A percentile compares a stretch with the other conserved stretches of the same genome.
phyloP scores from a whole-genome alignment of 306 rosid species.

The Prunus dulcis region DNA sequence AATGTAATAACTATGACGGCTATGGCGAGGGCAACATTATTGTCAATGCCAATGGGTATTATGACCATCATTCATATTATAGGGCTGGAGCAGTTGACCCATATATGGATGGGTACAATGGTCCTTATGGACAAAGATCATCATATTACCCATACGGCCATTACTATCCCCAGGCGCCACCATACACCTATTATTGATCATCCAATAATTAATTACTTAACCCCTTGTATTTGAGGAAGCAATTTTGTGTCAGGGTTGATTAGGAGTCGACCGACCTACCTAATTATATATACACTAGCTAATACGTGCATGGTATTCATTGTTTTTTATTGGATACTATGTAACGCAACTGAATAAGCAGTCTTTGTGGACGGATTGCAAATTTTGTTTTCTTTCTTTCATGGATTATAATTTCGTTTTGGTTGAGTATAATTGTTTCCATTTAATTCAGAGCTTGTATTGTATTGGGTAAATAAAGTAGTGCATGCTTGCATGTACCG shows the following conservation, averaged over 20 bases:
- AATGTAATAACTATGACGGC: not conserved
- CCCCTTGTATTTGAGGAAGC: not conserved
- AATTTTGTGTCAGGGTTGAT: not conserved
- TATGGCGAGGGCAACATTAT: not conserved
- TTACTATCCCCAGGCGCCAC: not conserved
- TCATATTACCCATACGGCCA: not conserved
- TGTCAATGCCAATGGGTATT: not conserved
- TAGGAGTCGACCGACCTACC: not conserved
- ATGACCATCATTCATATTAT: not conserved
- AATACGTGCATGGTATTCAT: not conserved
- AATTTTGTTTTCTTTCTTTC: not conserved
- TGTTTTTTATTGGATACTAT: not conserved
- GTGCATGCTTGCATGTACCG: too few species aligned
- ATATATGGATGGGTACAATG: not conserved
- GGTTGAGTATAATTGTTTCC: not conserved
- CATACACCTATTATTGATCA: not conserved
- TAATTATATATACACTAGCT: not conserved
- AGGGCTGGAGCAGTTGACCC: too few species aligned
- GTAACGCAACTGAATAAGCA: not conserved
- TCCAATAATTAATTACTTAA: not conserved
- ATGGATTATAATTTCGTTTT: not conserved
- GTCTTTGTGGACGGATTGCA: not conserved
- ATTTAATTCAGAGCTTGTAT: too few species aligned
- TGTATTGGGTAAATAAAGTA: too few species aligned
- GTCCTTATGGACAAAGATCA: not conserved